Evolutionary conservation across 2,329 filamentous ascomycete genomes (phyloP).

Genomic region (Cyclaneusma minus): DNA sequence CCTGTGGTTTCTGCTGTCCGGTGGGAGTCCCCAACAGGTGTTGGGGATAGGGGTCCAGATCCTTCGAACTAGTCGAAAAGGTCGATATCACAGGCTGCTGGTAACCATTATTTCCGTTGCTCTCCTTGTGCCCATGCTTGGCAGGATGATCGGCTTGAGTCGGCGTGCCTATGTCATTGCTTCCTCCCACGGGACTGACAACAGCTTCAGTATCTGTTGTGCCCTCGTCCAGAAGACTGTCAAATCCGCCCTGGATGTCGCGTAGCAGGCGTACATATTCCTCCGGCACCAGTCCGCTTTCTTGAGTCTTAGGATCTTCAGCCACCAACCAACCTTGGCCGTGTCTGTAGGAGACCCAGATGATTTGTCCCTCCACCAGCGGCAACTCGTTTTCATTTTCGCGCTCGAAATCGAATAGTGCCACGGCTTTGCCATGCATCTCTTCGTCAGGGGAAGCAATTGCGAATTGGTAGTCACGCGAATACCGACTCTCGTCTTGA

Average conservation of each 20-base stretch:
- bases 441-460: constrained; percentile 93
- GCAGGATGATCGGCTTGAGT: constrained; percentile 42
- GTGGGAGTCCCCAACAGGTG: constrained; percentile 46
- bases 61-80: constrained; percentile 56
- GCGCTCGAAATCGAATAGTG: constrained; percentile 83
- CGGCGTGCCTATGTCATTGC: constrained; percentile 43
- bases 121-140: constrained; percentile 27
- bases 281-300: constrained; percentile 89
- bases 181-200: constrained; percentile 33
- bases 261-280: constrained; percentile 86
- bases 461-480: constrained; percentile 84
- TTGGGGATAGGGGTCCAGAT: constrained; percentile 52
- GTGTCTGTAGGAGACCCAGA: constrained; percentile 90
- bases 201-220: constrained; percentile 32
- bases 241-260: constrained; percentile 84
- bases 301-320: constrained; percentile 84
- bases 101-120: constrained; percentile 40
- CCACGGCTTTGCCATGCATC: constrained; percentile 92
- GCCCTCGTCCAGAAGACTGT: constrained; percentile 51
- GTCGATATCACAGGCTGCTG: constrained; percentile 53
- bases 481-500: constrained; percentile 66
- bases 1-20: constrained; percentile 47
- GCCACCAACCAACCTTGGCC: constrained; percentile 96
- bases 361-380: constrained; percentile 84
- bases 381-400: constrained; percentile 96